These are phyloP conservation scores for Trichosporon faecale DNA, from an alignment of 1,284 basidiomycete genomes.

Conservation along the genomic window DNA sequence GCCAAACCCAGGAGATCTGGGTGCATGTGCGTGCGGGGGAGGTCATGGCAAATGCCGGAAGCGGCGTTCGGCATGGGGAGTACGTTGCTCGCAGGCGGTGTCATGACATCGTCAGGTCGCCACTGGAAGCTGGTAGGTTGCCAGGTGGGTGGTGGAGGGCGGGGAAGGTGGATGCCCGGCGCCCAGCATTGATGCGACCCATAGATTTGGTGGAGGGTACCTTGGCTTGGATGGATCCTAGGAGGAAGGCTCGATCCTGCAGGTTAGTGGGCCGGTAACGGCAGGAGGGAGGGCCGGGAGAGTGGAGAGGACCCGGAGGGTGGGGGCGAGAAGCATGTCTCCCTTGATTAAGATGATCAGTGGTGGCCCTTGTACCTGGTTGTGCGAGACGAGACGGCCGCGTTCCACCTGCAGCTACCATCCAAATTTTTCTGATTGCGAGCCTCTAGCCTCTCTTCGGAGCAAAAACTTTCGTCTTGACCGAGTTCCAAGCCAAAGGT, in stretches of 20 bases:
- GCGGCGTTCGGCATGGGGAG: background rate
- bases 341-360: background rate
- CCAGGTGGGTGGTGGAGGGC: background rate
- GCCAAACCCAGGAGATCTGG: background rate
- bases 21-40: background rate
- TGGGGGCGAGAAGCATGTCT: background rate
- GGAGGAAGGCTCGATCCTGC: background rate
- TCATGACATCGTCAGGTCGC: background rate
- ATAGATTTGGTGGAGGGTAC: constrained; percentile 4
- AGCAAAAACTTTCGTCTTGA: background rate
- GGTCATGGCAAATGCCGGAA: background rate
- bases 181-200: background rate
- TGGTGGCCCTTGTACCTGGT: constrained; percentile 1
- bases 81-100: background rate
- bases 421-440: background rate
- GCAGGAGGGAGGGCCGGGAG: background rate
- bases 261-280: background rate
- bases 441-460: background rate
- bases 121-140: background rate
- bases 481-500: background rate
- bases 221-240: background rate
- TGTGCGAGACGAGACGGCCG: background rate
- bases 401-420: background rate
- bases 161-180: background rate
- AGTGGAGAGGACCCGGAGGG: background rate